A percentile compares a stretch with the other conserved stretches of the same genome.
These are phyloP conservation scores for Calonectria fujianensis DNA, from an alignment of 2,329 filamentous ascomycete species.

Conservation along the genomic window DNA sequence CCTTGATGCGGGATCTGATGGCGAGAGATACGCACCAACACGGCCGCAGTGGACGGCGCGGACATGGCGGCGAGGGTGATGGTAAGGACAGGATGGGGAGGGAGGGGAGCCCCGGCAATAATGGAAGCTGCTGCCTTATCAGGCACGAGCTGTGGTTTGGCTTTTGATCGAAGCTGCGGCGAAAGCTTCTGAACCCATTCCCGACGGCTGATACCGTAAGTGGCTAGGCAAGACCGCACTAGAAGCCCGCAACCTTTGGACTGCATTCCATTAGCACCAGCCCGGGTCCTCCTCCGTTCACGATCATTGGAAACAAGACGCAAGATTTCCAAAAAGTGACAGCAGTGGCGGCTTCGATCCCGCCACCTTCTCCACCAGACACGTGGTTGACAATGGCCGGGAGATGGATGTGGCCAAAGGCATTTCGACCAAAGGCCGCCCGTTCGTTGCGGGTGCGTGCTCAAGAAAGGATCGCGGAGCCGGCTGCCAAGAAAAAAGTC, in stretches of 20 bases:
- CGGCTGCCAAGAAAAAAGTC: not conserved
- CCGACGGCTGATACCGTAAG: slow-evolving; percentile 16
- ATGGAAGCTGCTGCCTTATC: slow-evolving; percentile 22
- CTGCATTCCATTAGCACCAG: slow-evolving; percentile 11
- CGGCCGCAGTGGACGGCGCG: slow-evolving; percentile 14
- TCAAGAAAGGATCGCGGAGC: not conserved
- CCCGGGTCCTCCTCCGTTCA: not conserved
- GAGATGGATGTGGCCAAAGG: not conserved
- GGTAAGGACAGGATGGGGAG: not conserved
- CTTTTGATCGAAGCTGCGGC: not conserved
- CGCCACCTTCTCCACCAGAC: not conserved
- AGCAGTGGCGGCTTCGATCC: not conserved
- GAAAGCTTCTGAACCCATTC: slow-evolving; percentile 19
- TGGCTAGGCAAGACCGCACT: not conserved
- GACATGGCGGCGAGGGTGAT: slow-evolving; percentile 17
- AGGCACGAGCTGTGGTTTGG: slow-evolving; percentile 3
- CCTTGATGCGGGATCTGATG: too few species aligned
- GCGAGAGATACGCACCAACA: not conserved
- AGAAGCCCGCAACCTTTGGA: slow-evolving; percentile 9
- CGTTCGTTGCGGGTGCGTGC: not conserved
- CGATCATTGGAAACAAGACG: not conserved
- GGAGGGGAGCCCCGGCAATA: not conserved
- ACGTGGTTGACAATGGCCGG: slow-evolving; percentile 6
- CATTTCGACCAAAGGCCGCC: not conserved
- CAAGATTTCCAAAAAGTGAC: not conserved